A percentile compares a stretch with the other conserved stretches of the same genome.
These are phyloP conservation scores for Colletotrichum chrysophilum DNA, from an alignment of 2,329 filamentous ascomycete genomes.

Conservation along the genomic window DNA sequence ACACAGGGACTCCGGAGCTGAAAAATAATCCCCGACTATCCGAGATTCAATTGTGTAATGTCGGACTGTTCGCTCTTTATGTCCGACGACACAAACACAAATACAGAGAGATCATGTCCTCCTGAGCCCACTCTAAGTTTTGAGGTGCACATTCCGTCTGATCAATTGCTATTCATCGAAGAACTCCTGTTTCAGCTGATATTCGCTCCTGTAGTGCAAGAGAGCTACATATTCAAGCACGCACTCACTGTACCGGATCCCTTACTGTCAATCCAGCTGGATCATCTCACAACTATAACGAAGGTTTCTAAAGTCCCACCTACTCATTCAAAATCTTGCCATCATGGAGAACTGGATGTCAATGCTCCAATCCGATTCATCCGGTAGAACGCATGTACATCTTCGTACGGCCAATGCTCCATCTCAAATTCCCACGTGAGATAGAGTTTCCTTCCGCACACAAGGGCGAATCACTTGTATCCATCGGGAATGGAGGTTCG, in stretches of 20 bases:
- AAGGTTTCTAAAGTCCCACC: too few species aligned
- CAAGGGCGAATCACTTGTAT: fast-evolving
- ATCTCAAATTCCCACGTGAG: not conserved
- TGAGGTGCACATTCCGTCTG: not conserved
- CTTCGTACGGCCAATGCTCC: not conserved
- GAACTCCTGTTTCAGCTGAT: not conserved
- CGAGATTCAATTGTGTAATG: not conserved
- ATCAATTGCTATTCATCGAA: not conserved
- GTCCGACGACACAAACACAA: not conserved
- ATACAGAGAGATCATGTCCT: not conserved
- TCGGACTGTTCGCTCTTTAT: not conserved
- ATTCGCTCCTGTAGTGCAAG: not conserved
- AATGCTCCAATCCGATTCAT: not conserved
- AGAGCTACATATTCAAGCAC: not conserved
- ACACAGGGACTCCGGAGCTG: too few species aligned
- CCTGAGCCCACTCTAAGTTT: not conserved
- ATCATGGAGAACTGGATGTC: too few species aligned
- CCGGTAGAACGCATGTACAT: not conserved
- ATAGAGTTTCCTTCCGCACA: fast-evolving
- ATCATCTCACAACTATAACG: too few species aligned
- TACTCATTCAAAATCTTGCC: fast-evolving
- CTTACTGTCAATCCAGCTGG: too few species aligned
- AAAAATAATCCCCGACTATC: too few species aligned
- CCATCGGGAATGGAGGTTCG: not conserved
- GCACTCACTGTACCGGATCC: too few species aligned